Evolutionary conservation across 73 alveolate species (phyloP).

Genomic region (Diophrys appendiculata): DNA sequence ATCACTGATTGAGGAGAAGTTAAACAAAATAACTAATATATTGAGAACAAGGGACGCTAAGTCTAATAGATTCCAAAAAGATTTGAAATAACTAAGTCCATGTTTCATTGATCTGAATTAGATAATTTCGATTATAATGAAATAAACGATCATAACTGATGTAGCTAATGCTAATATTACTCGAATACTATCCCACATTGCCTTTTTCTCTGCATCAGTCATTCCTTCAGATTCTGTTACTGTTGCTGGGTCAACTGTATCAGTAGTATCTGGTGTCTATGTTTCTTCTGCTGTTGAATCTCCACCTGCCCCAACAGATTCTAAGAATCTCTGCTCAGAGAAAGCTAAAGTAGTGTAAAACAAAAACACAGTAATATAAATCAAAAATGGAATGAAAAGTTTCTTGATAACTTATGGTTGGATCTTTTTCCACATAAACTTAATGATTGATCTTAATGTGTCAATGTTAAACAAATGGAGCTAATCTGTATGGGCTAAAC

Average conservation of each 20-base stretch:
- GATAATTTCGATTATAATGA: conserved; percentile 20
- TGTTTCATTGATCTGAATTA: background rate
- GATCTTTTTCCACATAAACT: conserved; percentile 35
- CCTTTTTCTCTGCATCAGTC: background rate
- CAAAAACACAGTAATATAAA: conserved; percentile 18
- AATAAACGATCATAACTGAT: conserved; percentile 17
- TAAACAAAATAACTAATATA: conserved; percentile 4
- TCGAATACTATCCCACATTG: conserved; percentile 2
- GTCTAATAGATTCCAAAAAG: conserved; percentile 54
- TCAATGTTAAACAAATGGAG: conserved; percentile 36
- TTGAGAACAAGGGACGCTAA: conserved; percentile 34
- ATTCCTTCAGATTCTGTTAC: too few relatives aligned
- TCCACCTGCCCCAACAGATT: too few relatives aligned
- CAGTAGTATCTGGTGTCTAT: too few relatives aligned
- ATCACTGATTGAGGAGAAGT: background rate
- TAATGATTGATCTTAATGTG: conserved; percentile 22
- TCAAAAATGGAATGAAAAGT: conserved; percentile 40
- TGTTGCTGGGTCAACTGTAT: too few relatives aligned
- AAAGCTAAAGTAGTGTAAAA: conserved; percentile 20
- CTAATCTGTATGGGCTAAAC: conserved; percentile 28
- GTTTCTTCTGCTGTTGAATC: too few relatives aligned
- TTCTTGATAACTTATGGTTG: conserved; percentile 9
- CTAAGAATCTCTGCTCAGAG: too few relatives aligned
- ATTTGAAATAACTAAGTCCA: conserved; percentile 18
- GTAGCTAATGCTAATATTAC: conserved; percentile 1